phyloP scores from a whole-genome alignment of 2,329 filamentous ascomycete genomes.

The Trichoderma sp. region DNA sequence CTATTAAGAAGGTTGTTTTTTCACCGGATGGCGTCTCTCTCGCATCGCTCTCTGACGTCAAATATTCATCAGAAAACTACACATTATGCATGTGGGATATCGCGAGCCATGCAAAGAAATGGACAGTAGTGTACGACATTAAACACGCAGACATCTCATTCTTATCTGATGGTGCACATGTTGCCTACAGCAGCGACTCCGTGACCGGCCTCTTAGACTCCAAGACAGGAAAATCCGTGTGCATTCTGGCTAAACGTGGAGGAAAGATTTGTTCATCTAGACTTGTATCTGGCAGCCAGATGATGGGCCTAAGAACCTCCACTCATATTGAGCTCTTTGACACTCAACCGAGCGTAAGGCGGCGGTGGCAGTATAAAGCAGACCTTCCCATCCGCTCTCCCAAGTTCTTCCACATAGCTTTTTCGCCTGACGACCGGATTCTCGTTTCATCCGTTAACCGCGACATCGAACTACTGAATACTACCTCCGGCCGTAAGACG shows the following conservation, averaged over 20 bases:
- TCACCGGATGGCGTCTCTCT: neutral
- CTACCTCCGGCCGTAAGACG: neutral
- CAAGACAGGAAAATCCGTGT: neutral
- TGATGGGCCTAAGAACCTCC: rapidly evolving
- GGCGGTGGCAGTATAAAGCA: neutral
- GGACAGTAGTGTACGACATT: no score
- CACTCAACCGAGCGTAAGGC: neutral
- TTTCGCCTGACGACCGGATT: neutral
- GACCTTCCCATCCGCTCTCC: no score
- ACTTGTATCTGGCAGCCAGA: neutral
- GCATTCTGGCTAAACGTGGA: neutral
- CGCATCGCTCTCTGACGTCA: neutral
- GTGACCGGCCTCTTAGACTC: neutral
- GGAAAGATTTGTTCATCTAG: neutral
- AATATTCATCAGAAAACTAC: no score
- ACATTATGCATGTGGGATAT: neutral
- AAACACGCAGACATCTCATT: neutral
- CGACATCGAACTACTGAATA: neutral
- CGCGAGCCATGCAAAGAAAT: neutral
- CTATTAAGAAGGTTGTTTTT: neutral
- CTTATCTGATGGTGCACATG: neutral
- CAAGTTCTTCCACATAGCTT: neutral
- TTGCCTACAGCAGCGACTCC: neutral
- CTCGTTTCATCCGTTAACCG: rapidly evolving
- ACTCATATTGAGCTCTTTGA: neutral